A percentile compares a stretch with the other conserved stretches of the same genome.
phyloP scores from a whole-genome alignment of 2,329 filamentous ascomycete species.

The Xylaria sp. region DNA sequence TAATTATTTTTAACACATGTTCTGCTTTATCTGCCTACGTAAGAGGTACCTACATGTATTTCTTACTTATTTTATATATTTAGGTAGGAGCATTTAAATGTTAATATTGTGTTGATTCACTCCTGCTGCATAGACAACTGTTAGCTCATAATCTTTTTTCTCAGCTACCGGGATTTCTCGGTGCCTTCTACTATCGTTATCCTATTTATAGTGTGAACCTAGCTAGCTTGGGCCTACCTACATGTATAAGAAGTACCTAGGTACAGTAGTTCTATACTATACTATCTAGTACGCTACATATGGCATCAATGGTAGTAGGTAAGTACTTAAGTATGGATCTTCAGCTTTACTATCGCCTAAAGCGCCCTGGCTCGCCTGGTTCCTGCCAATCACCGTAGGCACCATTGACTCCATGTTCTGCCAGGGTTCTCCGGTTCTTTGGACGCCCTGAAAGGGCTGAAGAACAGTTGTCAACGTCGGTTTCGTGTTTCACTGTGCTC shows the following conservation, averaged over 20 bases:
- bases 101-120: neutral
- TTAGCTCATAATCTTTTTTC: slow-evolving; percentile 8
- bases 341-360: slow-evolving; percentile 14
- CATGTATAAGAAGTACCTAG: too few relatives aligned
- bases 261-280: too few relatives aligned
- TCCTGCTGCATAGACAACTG: neutral
- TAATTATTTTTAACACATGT: too few relatives aligned
- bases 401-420: neutral
- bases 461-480: slow-evolving; percentile 11
- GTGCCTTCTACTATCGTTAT: neutral
- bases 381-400: neutral
- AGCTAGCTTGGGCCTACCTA: neutral
- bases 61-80: too few relatives aligned
- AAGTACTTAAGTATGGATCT: too few relatives aligned
- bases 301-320: slow-evolving; percentile 1
- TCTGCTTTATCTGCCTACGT: too few relatives aligned
- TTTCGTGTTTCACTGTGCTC: slow-evolving; percentile 28
- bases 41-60: too few relatives aligned
- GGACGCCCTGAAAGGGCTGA: slow-evolving; percentile 27
- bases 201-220: slow-evolving; percentile 17
- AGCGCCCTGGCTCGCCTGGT: too few relatives aligned
- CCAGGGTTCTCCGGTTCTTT: slow-evolving; percentile 28
- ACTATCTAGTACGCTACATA: neutral
- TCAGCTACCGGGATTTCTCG: slow-evolving; percentile 4
- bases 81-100: too few relatives aligned